Base-by-base conservation (phyloP, 1,139 yeast genomes). In the Kodamaea derodonti region DNA sequence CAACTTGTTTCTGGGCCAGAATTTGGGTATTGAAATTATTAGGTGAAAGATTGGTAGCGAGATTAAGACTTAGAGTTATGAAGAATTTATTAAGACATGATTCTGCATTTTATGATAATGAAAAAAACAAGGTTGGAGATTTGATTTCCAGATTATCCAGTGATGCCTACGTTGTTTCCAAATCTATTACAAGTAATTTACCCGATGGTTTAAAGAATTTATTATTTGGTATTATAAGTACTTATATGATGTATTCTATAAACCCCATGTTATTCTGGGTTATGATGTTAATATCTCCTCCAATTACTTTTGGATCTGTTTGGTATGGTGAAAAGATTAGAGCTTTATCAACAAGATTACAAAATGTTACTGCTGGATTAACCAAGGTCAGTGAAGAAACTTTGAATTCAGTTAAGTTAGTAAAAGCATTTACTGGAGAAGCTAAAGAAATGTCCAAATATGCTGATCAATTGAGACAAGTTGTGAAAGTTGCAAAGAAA, bases 111-210 rank as follows among this genome's bases (percentile, higher is more conserved):
- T 75, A 66, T 41, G 80, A 75, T 45, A 58, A 61, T 28, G 78
- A 72, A 24, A 74, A 72, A 42, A 70, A 75, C 48, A 70, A 73
- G 43, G 75, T 74, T 2, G 80, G 80, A n/a, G 75, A 73, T 40
- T 65, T 75, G 42, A 72, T 75, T 34, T 66, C 76, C 15, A 55
- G 78, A 35, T 62, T 75, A 31, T 70, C 77, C 12, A 70, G 75
- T 43, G 79, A 74, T 48, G 79, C 79, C 6, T 72, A 73, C 45
- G 74, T 72, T 24, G 80, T 62, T 27, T 71, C 65, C 26, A 59
- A 65, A 47, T 73, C 65, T 12, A 69, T 62, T 41, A 73, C 75
- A 29, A 62, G 65, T 34, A 68, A 59, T 47, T 60, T 65, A 43
- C 80, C 69, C 9, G 78, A 62, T 51, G 75, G 75, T 36, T 65